Percentiles rank a stretch among this genome's conserved stretches.
These are phyloP conservation scores for Melaleuca alternifolia DNA, from an alignment of 345 rosid species.

Conservation along the genomic window DNA sequence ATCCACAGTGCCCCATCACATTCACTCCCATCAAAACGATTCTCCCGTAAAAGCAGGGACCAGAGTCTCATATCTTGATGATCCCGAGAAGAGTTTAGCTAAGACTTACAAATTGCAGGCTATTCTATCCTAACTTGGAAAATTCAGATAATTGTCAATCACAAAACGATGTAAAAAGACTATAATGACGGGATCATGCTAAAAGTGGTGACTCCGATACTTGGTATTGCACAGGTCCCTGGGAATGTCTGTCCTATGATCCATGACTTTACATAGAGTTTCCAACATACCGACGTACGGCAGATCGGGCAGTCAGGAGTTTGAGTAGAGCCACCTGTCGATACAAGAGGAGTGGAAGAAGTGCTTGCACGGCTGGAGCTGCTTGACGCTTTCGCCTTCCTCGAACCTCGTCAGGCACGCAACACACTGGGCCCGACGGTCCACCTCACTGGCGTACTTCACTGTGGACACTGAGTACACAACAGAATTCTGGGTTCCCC, in stretches of 20 bases:
- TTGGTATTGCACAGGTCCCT: neutral
- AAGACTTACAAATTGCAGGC: neutral
- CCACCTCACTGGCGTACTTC: neutral
- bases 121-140: neutral
- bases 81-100: neutral
- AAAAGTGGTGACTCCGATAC: neutral
- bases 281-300: neutral
- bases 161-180: neutral
- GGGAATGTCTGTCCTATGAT: neutral
- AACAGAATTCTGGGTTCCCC: neutral
- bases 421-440: neutral
- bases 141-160: neutral
- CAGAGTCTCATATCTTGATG: neutral
- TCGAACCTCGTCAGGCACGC: neutral
- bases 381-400: neutral
- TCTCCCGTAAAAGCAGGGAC: neutral
- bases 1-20: neutral
- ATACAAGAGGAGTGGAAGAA: neutral
- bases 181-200: neutral
- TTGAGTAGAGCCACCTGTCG: neutral
- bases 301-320: accelerated
- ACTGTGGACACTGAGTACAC: neutral
- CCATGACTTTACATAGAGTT: neutral
- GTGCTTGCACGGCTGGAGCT: neutral
- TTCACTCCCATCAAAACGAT: neutral